These are phyloP conservation scores for Thalassia testudinum DNA, from an alignment of 116 monocot species.

Conservation along the genomic window DNA sequence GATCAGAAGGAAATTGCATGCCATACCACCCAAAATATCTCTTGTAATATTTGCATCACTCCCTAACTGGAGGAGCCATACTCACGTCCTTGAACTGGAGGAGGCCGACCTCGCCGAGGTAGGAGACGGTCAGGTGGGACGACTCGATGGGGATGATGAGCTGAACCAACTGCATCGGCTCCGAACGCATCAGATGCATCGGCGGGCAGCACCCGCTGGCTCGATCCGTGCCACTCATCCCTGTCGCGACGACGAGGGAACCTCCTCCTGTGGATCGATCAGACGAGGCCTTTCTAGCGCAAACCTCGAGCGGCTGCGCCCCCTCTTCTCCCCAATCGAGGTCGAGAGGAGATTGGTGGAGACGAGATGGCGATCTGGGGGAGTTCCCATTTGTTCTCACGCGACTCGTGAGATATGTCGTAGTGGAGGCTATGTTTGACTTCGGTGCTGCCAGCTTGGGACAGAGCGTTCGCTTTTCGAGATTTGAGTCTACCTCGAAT, in stretches of 20 bases:
- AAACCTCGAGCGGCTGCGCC: neutral
- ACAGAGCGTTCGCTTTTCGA: no score
- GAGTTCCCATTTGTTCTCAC: neutral
- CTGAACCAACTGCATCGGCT: slow-evolving; percentile 83
- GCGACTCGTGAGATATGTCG: neutral
- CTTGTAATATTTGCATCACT: no score
- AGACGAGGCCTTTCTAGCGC: no score
- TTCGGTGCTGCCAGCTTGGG: neutral
- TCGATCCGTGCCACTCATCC: no score
- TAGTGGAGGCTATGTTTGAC: neutral
- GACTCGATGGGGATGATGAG: slow-evolving; percentile 85
- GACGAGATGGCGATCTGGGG: neutral
- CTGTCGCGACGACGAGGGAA: neutral
- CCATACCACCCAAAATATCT: no score
- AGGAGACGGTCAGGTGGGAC: slow-evolving; percentile 56
- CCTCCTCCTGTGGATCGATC: no score
- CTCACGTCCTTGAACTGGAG: slow-evolving; percentile 84
- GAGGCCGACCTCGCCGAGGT: slow-evolving; percentile 81
- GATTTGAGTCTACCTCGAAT: no score
- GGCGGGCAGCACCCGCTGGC: no score
- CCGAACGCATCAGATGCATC: slow-evolving; percentile 46
- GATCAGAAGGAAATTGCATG: no score
- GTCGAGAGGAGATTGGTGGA: neutral
- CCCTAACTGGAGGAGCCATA: no score
- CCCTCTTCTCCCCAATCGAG: neutral